phyloP scores from a whole-genome alignment of 2,329 filamentous ascomycete species.

The Ceratocystis ficicola region DNA sequence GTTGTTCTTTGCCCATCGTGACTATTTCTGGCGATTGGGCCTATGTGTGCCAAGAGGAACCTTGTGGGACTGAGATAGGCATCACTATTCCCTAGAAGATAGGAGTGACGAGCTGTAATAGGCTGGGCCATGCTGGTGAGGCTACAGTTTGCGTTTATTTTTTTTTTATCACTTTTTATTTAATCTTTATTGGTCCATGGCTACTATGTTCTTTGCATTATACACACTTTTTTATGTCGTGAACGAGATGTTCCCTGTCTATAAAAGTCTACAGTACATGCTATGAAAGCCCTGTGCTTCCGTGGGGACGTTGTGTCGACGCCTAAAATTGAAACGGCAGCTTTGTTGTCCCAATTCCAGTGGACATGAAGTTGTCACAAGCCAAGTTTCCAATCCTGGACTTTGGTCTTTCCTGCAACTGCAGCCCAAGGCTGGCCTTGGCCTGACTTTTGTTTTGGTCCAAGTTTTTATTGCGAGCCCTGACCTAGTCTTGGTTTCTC shows the following conservation, averaged over 20 bases:
- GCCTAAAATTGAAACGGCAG: not conserved
- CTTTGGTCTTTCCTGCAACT: not conserved
- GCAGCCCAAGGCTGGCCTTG: not conserved
- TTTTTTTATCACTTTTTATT: not conserved
- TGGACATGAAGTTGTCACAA: not conserved
- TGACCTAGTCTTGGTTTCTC: not conserved
- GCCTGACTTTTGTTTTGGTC: too few relatives aligned
- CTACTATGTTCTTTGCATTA: not conserved
- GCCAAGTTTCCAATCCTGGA: not conserved
- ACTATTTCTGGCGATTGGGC: constrained; percentile 92
- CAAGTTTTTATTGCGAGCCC: too few relatives aligned
- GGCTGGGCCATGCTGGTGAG: not conserved
- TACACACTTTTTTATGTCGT: not conserved
- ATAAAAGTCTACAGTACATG: not conserved
- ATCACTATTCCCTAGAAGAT: constrained; percentile 34
- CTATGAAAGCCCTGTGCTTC: not conserved
- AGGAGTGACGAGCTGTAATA: constrained; percentile 32
- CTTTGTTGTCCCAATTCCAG: not conserved
- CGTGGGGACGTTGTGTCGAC: not conserved
- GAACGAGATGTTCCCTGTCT: not conserved
- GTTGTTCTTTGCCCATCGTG: constrained; percentile 81
- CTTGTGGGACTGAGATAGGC: constrained; percentile 52
- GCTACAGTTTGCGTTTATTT: not conserved
- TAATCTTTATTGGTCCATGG: not conserved
- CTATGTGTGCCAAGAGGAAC: constrained; percentile 76